Conservation (phyloP, 2,329 filamentous ascomycete species). For the Colletotrichum spaethianum region DNA sequence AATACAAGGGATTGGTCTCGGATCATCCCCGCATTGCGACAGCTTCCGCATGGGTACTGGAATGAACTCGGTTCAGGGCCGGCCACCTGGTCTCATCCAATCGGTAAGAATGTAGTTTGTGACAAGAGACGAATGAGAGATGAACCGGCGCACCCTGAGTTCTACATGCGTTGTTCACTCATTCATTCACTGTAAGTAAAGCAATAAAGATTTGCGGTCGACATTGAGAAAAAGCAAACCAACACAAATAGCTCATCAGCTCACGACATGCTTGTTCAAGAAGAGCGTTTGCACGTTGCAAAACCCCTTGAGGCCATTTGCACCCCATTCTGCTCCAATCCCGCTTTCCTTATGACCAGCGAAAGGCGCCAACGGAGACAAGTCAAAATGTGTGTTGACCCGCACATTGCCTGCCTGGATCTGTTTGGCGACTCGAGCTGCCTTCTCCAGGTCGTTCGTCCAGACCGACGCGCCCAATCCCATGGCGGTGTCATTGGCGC, state of each 20-base stretch:
- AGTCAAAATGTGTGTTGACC: conserved; percentile 61
- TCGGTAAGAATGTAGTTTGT: no score
- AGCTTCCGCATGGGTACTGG: no score
- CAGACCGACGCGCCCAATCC: conserved; percentile 73
- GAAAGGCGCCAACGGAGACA: conserved; percentile 51
- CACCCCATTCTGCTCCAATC: conserved; percentile 58
- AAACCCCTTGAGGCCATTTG: conserved; percentile 54
- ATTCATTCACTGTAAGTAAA: no score
- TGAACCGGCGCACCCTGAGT: no score
- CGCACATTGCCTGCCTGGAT: conserved; percentile 71
- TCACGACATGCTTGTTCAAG: conserved; percentile 37
- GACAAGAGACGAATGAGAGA: no score
- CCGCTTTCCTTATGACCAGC: conserved; percentile 61
- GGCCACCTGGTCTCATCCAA: no score
- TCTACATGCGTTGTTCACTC: no score
- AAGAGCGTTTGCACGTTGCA: conserved; percentile 49
- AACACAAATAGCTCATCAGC: background rate
- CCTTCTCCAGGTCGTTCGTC: conserved; percentile 66
- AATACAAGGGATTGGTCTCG: no score
- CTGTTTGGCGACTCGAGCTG: conserved; percentile 65
- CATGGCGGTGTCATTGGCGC: conserved; percentile 67
- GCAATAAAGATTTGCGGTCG: no score
- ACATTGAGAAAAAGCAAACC: no score
- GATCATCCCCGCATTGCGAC: no score
- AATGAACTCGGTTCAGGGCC: no score